These are phyloP conservation scores for Pseudogymnoascus verrucosus DNA, from an alignment of 2,329 filamentous ascomycete genomes.

Conservation along the genomic window DNA sequence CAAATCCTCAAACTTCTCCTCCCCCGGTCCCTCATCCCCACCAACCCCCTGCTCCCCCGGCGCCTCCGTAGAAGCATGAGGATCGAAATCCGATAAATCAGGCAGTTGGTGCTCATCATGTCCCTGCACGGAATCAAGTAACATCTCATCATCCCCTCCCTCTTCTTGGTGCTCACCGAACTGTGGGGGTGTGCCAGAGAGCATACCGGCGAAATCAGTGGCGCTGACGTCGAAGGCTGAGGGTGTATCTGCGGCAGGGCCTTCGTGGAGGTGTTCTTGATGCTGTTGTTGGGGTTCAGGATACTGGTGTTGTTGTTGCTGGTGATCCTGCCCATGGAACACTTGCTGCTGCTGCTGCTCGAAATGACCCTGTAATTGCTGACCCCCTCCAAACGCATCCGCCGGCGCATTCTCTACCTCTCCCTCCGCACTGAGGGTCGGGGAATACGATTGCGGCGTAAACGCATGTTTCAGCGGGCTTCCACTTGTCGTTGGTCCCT, in stretches of 20 bases:
- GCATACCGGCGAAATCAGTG: background rate
- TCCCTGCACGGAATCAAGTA: background rate
- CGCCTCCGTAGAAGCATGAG: background rate
- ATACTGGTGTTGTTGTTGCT: background rate
- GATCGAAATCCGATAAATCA: background rate
- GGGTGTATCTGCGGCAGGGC: background rate
- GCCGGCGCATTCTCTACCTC: background rate
- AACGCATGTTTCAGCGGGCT: background rate
- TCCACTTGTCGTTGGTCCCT: background rate
- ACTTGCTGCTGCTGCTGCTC: background rate
- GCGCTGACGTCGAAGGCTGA: background rate
- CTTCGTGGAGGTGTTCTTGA: background rate
- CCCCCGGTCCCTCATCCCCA: background rate
- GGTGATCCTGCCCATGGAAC: background rate
- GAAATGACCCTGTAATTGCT: background rate
- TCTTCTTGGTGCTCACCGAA: background rate
- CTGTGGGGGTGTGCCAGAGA: background rate
- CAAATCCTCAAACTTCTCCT: constrained; percentile 30
- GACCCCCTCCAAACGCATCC: background rate
- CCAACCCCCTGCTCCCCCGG: background rate
- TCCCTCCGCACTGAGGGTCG: background rate
- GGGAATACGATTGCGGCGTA: background rate
- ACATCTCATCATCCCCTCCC: background rate
- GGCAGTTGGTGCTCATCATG: background rate
- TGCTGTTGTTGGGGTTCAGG: background rate